These are phyloP conservation scores for Coemansia sp. DNA, from an alignment of 192 early-diverging fungal genomes.

Conservation along the genomic window DNA sequence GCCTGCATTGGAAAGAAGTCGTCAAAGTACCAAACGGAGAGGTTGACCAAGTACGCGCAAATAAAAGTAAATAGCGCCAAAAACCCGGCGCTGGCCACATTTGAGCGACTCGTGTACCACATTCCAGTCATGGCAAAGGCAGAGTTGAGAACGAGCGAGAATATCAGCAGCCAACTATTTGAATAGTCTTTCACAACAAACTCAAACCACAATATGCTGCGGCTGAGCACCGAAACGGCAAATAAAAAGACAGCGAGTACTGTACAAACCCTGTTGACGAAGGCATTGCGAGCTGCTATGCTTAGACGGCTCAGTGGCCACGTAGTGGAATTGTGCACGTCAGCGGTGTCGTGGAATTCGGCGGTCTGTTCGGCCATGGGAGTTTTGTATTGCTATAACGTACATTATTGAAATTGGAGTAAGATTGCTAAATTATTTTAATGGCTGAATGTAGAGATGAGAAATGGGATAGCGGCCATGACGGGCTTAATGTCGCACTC, in stretches of 20 bases:
- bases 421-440: no score
- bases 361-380: no score
- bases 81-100: background rate
- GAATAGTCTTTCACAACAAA: background rate
- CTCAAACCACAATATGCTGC: background rate
- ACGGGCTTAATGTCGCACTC: no score
- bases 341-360: no score
- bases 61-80: background rate
- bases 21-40: background rate
- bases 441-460: no score
- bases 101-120: background rate
- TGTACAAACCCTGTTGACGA: background rate
- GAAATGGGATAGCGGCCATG: no score
- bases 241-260: background rate
- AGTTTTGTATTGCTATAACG: no score
- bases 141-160: background rate
- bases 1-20: background rate
- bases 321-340: no score
- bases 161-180: background rate
- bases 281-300: background rate
- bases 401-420: no score
- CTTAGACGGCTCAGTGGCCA: no score
- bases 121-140: background rate
- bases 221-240: background rate
- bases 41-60: background rate